Base-by-base conservation (phyloP, 2,329 filamentous ascomycete genomes). In the Torrubiella hemipterigena region DNA sequence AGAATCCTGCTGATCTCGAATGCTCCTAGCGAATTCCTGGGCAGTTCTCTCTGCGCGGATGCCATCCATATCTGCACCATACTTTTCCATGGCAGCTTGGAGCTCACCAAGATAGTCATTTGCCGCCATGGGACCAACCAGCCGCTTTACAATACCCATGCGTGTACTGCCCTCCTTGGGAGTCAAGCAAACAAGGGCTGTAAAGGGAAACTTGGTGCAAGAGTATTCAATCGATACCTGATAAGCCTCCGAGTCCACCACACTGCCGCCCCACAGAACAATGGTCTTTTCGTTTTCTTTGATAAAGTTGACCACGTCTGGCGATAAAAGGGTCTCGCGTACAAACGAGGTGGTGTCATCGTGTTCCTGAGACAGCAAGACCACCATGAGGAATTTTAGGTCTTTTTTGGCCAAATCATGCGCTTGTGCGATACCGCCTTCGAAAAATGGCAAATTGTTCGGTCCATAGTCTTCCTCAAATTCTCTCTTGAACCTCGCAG, bases 401-500 rank as follows among this genome's bases (percentile, higher is more conserved):
- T 96, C 85, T 43, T 77, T 78, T 61, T 96, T 95, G 6, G 89
- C 86, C 22, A 79, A 59, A 49, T 98, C 91, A 39, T 94, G 74
- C 0, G 87, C 86, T 56, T 93, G 82, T 5, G 93, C 87, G 49
- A 96, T 91, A 5, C 89, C 86, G 31, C 81, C 81, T 49, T 95
- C 87, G 42, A 80, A 77, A 53, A 93, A 94, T 0, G 81, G 77
- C 5, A 96, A 58, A 5, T 63, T 65, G 29, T 76, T 72, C 13
- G 65, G 58, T 0, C 85, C 86, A 48, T 95, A 91, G 46, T 93
- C 84, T 56, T 98, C 91, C 46, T 94, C 86, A 42, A 98, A 94
- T 45, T 96, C 87, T 7, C 89, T 74, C 47, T 84, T 81, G 53
- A 96, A 93, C 19, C 91, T 69, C 17, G 82, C 78, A 0, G 89